Base-by-base conservation (phyloP, 345 rosid genomes). In the Combretum micranthum region DNA sequence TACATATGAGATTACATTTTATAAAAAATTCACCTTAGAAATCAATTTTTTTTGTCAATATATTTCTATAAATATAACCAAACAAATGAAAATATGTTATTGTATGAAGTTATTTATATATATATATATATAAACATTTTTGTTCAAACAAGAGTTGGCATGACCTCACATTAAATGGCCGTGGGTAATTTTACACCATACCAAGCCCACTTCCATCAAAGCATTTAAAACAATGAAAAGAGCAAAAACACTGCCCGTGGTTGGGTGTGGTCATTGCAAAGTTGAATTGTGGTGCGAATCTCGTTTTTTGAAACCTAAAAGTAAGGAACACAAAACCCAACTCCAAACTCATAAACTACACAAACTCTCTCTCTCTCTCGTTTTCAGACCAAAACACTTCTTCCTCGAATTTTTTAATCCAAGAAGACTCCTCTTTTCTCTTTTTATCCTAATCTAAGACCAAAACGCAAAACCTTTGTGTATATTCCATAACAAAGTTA, bases 201-300 rank as follows among this genome's bases (percentile, higher is more conserved):
- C 39, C 39, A 32, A 32, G 39, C 10, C 39, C 39, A 32, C 10
- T 32, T 32, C 39, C 39, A 32, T 7, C 39, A 9, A 32, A 4
- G 39, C 39, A 32, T 32, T 32, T 32, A 32, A 32, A 32, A 32
- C 39, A 32, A 7, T 32, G 10, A 4, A 32, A 32, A 32, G 39
- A 32, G 39, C 53, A 20, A 20, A 20, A 50, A 50, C 13, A 46
- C 53, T 13, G 25, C 53, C 53, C 53, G 53, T 50, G 53, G 32
- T 50, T 20, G 32, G 32, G 20, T 12, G 22, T 14, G 20, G 52
- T 20, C 14, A 12, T 17, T 11, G n/a, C 52, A 20, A 20, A 19
- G 4, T 50, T 50, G 14, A 20, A 16, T 50, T 12, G 21, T 50
- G 25, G 53, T 50, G 53, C 53, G 25, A 10, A 20, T 50, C 53